Evolutionary conservation across 1,284 basidiomycete genomes (phyloP).

Genomic region (Porodaedalea pini): DNA sequence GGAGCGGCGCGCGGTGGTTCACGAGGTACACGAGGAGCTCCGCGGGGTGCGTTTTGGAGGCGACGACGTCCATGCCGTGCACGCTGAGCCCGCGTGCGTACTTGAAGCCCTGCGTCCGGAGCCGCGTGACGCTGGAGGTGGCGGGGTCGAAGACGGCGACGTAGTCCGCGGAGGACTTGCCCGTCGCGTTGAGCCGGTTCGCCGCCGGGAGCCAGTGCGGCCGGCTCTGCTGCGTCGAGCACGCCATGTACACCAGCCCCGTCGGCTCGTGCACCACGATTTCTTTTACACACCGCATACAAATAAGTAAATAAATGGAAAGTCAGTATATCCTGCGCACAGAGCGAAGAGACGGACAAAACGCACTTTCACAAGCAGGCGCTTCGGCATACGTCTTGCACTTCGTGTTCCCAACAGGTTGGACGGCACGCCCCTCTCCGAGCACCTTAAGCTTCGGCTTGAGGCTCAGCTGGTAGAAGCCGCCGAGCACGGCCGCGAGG

Average conservation of each 20-base stretch:
- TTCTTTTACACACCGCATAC: constrained; percentile 38
- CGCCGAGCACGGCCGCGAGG: constrained; percentile 20
- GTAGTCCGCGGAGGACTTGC: constrained; percentile 47
- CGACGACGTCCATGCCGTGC: constrained; percentile 73
- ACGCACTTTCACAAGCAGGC: constrained; percentile 63
- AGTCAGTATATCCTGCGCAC: not conserved
- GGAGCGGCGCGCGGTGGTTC: constrained; percentile 56
- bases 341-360: constrained; percentile 3
- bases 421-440: constrained; percentile 44
- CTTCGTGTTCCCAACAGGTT: constrained; percentile 42
- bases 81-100: constrained; percentile 47
- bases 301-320: not conserved
- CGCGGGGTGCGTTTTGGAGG: constrained; percentile 44
- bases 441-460: constrained; percentile 37
- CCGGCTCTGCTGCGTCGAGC: constrained; percentile 53
- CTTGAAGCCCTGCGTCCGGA: constrained; percentile 41
- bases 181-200: constrained; percentile 42
- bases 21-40: constrained; percentile 63
- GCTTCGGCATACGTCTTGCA: constrained; percentile 51
- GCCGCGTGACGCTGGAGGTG: constrained; percentile 43
- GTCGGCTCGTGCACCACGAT: constrained; percentile 51
- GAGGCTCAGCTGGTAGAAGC: constrained; percentile 41
- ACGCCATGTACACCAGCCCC: constrained; percentile 67
- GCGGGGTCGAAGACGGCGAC: constrained; percentile 58
- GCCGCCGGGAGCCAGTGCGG: constrained; percentile 54